phyloP scores from a whole-genome alignment of 106 monocot species.

The Allium cepa region DNA sequence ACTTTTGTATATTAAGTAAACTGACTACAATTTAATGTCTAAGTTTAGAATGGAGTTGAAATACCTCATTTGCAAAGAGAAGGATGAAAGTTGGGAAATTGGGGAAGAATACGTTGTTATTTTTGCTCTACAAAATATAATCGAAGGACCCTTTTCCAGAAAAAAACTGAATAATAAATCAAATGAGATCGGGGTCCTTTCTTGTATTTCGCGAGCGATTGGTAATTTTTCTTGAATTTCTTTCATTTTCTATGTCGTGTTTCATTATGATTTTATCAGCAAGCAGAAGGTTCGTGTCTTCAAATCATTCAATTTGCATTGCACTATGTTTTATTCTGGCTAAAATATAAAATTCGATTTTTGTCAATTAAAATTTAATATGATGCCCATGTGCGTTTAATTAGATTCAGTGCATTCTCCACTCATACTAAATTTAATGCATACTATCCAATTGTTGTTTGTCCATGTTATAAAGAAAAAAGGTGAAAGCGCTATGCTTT shows the following conservation, averaged over 20 bases:
- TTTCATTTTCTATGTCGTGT: not conserved
- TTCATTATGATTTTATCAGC: not conserved
- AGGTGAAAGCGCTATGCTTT: too few species aligned
- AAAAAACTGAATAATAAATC: not conserved
- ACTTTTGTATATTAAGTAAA: not conserved
- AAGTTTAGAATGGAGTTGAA: constrained; percentile 4
- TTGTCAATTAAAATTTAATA: not conserved
- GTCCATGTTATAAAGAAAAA: not conserved
- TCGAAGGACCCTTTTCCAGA: too few species aligned
- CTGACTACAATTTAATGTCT: not conserved
- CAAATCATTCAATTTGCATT: too few species aligned
- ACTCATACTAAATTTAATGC: not conserved
- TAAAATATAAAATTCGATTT: not conserved
- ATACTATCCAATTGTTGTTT: constrained; percentile 5
- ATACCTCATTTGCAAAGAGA: not conserved
- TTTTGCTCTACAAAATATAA: too few species aligned
- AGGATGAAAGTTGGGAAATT: not conserved
- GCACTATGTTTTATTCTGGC: too few species aligned
- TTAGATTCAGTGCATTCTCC: not conserved
- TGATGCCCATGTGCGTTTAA: constrained; percentile 3
- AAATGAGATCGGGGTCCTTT: constrained; percentile 1
- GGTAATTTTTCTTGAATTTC: not conserved
- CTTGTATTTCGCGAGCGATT: not conserved
- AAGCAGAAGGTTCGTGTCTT: too few species aligned
- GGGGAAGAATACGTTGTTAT: not conserved